These are phyloP conservation scores for Collariella sp. DNA, from an alignment of 495 filamentous ascomycete genomes.

Conservation along the genomic window DNA sequence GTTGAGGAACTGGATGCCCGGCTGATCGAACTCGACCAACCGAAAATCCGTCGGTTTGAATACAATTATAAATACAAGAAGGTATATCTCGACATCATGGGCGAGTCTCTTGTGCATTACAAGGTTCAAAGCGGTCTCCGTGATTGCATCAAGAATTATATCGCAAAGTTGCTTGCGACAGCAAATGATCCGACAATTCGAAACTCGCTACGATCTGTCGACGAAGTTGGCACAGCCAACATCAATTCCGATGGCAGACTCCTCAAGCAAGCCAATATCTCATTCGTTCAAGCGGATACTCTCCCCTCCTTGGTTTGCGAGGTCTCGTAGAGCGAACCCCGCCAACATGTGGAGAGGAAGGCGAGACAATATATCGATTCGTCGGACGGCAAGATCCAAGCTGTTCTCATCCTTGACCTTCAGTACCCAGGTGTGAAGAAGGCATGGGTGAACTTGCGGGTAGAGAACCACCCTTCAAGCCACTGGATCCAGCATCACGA, in stretches of 20 bases:
- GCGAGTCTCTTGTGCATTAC: constrained; percentile 2
- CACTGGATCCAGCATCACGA: constrained; percentile 1
- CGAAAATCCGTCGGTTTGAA: constrained; percentile 4
- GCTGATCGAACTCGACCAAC: constrained; percentile 4
- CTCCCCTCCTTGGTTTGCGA: constrained; percentile 10
- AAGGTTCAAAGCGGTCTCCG: constrained; percentile 4
- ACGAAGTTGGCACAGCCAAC: neutral
- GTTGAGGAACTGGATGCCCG: neutral
- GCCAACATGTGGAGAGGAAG: constrained; percentile 5
- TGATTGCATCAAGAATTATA: neutral
- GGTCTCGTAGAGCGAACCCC: constrained; percentile 12
- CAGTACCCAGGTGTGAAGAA: constrained; percentile 4
- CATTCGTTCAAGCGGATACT: neutral
- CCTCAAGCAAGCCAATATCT: constrained; percentile 3
- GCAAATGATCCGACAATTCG: neutral
- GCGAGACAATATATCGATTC: constrained; percentile 5
- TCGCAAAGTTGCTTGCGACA: neutral
- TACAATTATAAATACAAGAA: constrained; percentile 9
- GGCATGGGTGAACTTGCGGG: neutral
- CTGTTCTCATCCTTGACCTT: constrained; percentile 2
- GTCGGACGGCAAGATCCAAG: constrained; percentile 7
- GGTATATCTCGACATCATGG: constrained; percentile 7
- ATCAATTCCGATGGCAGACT: constrained; percentile 3
- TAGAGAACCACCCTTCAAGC: neutral
- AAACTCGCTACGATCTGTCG: neutral